Conservation (phyloP, 176 grass and related monocot genomes). For the Triticum turgidum region DNA sequence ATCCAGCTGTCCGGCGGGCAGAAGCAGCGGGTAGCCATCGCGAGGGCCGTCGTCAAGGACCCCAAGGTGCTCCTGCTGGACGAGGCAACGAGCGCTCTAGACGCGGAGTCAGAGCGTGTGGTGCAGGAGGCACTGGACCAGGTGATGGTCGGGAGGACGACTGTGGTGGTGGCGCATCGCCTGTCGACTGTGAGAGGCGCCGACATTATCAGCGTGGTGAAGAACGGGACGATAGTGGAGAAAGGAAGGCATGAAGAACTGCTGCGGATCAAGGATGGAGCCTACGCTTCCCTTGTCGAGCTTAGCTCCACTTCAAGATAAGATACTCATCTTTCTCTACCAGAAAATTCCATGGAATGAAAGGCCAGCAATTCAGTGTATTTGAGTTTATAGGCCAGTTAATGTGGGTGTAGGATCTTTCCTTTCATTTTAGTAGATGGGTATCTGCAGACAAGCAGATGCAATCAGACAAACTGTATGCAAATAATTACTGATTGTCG, state of each 20-base stretch:
- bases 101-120: conserved; percentile 60
- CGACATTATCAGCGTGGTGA: conserved; percentile 55
- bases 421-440: not conserved
- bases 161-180: conserved; percentile 64
- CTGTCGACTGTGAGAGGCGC: conserved; percentile 59
- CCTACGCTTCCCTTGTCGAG: conserved; percentile 66
- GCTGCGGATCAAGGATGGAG: conserved; percentile 48
- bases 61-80: conserved; percentile 77
- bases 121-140: conserved; percentile 79
- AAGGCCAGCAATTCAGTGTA: not conserved
- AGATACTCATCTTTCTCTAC: not conserved
- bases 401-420: not conserved
- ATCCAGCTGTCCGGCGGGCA: conserved; percentile 78
- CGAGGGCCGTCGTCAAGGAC: conserved; percentile 68
- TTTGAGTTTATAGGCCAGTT: not conserved
- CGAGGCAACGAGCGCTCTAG: conserved; percentile 80
- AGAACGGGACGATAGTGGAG: conserved; percentile 58
- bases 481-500: not conserved
- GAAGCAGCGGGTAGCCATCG: conserved; percentile 80
- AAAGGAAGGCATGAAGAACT: conserved; percentile 64
- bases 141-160: conserved; percentile 55
- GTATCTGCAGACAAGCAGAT: not conserved
- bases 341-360: not conserved
- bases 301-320: conserved; percentile 39
- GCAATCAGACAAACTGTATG: not conserved